phyloP scores from a whole-genome alignment of 2,329 filamentous ascomycete genomes.

The Fusarium sterilihyphosum region DNA sequence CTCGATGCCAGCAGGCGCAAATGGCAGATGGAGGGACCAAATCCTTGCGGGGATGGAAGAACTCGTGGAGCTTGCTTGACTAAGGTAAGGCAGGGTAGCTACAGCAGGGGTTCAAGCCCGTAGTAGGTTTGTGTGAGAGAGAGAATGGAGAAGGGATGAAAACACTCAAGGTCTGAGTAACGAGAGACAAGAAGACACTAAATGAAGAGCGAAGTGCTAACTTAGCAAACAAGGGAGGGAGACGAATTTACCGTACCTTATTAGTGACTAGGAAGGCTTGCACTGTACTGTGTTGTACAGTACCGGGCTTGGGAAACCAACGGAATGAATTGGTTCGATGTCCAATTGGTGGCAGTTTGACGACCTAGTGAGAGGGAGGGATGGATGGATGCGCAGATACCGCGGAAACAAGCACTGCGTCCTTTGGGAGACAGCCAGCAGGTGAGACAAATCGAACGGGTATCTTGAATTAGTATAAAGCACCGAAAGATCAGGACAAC shows the following conservation, averaged over 20 bases:
- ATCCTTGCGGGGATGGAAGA: slow-evolving; percentile 37
- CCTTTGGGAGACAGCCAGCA: slow-evolving; percentile 2
- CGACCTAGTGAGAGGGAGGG: slow-evolving; percentile 16
- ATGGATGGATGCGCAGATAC: slow-evolving; percentile 24
- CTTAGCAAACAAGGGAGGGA: slow-evolving; percentile 32
- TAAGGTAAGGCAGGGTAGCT: slow-evolving; percentile 2
- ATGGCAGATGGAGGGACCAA: slow-evolving; percentile 26
- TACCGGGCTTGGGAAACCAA: slow-evolving; percentile 22
- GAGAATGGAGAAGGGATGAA: slow-evolving; percentile 8
- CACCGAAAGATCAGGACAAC: not conserved
- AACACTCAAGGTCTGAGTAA: slow-evolving; percentile 19
- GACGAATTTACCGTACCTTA: slow-evolving; percentile 19
- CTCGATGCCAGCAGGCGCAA: slow-evolving; percentile 21
- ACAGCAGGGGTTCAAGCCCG: slow-evolving; percentile 13
- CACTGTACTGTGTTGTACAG: slow-evolving; percentile 17
- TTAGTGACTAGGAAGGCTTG: slow-evolving; percentile 29
- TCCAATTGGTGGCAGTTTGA: slow-evolving; percentile 27
- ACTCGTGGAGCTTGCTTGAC: slow-evolving; percentile 29
- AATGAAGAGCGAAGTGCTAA: slow-evolving; percentile 8
- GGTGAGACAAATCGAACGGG: not conserved
- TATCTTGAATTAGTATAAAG: slow-evolving; percentile 9
- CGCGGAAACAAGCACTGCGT: slow-evolving; percentile 19
- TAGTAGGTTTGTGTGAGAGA: not conserved
- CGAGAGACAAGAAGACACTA: slow-evolving; percentile 21
- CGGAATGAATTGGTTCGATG: slow-evolving; percentile 18